These are phyloP conservation scores for Schizophyllum amplum DNA, from an alignment of 1,284 basidiomycete species.

Conservation along the genomic window DNA sequence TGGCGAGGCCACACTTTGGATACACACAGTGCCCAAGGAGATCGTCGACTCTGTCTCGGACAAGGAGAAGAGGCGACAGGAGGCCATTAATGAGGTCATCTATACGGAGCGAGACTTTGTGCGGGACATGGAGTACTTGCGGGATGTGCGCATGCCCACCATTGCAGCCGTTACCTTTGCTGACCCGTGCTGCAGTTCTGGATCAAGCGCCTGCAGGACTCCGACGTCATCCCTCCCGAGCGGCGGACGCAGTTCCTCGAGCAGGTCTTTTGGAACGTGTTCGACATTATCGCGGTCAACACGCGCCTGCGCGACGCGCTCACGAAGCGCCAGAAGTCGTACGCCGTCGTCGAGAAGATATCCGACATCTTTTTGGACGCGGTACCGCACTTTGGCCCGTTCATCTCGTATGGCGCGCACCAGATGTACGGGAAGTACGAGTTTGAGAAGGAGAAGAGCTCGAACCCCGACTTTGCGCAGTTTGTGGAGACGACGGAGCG, in stretches of 20 bases:
- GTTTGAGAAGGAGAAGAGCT: constrained; percentile 96
- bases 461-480: constrained; percentile 88
- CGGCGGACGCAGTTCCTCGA: constrained; percentile 84
- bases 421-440: constrained; percentile 98
- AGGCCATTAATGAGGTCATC: constrained; percentile 98
- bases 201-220: constrained; percentile 79
- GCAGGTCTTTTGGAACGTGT: constrained; percentile 98
- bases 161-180: constrained; percentile 5
- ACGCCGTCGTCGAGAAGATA: constrained; percentile 87
- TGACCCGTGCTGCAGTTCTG: constrained; percentile 50
- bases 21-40: constrained; percentile 93
- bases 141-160: constrained; percentile 60
- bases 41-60: constrained; percentile 90
- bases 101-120: constrained; percentile 99
- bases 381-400: constrained; percentile 86
- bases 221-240: constrained; percentile 71
- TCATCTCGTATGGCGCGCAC: constrained; percentile 93
- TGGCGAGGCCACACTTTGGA: constrained; percentile 94
- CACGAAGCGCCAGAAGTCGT: constrained; percentile 91
- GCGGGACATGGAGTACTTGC: constrained; percentile 94
- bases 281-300: constrained; percentile 91
- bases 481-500: constrained; percentile 97
- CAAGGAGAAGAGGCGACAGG: constrained; percentile 92
- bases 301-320: constrained; percentile 83
- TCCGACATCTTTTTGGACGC: constrained; percentile 89